phyloP scores from a whole-genome alignment of 2,329 filamentous ascomycete genomes.

The Fusarium caatingaense region DNA sequence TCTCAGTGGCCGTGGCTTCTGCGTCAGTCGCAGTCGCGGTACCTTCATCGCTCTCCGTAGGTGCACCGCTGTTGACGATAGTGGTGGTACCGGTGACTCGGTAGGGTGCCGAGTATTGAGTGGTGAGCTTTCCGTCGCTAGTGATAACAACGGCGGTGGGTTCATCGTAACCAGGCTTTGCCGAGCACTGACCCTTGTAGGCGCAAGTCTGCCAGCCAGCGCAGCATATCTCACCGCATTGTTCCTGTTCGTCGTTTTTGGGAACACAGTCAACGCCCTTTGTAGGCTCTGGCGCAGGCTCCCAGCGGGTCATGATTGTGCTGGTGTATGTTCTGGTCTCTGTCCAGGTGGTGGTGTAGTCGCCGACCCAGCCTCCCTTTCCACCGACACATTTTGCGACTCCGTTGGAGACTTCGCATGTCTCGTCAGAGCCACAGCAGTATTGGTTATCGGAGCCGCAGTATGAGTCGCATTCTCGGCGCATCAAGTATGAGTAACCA shows the following conservation, averaged over 20 bases:
- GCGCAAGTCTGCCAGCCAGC: slow-evolving; percentile 76
- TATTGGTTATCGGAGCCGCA: slow-evolving; percentile 67
- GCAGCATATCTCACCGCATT: slow-evolving; percentile 78
- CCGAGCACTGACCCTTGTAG: slow-evolving; percentile 66
- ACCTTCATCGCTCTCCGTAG: slow-evolving; percentile 61
- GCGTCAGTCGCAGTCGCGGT: slow-evolving; percentile 64
- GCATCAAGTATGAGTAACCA: slow-evolving; percentile 64
- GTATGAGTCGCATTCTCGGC: slow-evolving; percentile 61
- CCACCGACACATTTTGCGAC: slow-evolving; percentile 62
- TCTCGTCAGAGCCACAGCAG: slow-evolving; percentile 63
- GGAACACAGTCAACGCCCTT: slow-evolving; percentile 63
- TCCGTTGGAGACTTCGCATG: slow-evolving; percentile 63
- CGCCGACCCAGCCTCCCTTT: slow-evolving; percentile 49
- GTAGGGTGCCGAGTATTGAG: slow-evolving; percentile 63
- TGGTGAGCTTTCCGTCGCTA: slow-evolving; percentile 62
- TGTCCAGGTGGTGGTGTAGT: slow-evolving; percentile 70
- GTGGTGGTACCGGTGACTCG: slow-evolving; percentile 68
- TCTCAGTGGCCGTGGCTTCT: slow-evolving; percentile 62
- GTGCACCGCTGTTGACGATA: slow-evolving; percentile 62
- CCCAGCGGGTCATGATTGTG: slow-evolving; percentile 64
- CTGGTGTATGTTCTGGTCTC: slow-evolving; percentile 70
- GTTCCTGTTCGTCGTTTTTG: slow-evolving; percentile 63
- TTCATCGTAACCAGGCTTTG: slow-evolving; percentile 61
- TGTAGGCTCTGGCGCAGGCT: slow-evolving; percentile 58
- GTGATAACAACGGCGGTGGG: slow-evolving; percentile 58